Conservation (phyloP, 208 protist genomes). For the Vickermania ingenoplastis region DNA sequence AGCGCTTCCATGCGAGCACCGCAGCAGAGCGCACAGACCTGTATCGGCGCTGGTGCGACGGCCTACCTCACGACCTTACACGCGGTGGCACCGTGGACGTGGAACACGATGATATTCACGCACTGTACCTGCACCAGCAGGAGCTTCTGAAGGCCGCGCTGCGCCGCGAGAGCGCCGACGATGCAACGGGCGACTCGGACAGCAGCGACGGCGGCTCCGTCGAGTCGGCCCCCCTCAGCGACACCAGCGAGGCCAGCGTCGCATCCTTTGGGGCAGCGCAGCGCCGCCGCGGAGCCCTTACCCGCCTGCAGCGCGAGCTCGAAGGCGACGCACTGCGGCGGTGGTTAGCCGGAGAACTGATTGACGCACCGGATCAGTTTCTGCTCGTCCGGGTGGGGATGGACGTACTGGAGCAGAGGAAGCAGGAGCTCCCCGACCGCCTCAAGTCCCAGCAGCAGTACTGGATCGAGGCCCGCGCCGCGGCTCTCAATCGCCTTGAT, state of each 20-base stretch:
- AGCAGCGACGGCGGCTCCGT: background rate
- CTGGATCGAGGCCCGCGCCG: background rate
- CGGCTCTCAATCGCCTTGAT: background rate
- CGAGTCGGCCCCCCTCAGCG: no score
- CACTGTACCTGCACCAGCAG: background rate
- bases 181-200: background rate
- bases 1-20: background rate
- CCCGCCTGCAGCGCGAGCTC: background rate
- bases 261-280: no score
- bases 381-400: background rate
- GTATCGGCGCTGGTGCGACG: background rate
- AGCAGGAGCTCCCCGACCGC: background rate
- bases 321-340: background rate
- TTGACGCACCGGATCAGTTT: background rate
- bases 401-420: background rate
- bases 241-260: no score
- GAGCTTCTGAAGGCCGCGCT: background rate
- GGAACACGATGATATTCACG: background rate
- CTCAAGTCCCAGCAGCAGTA: background rate
- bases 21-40: background rate
- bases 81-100: background rate
- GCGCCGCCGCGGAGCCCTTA: no score
- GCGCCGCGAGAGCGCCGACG: background rate
- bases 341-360: background rate
- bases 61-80: background rate